Conservation (phyloP, 306 rosid genomes). For the Prunus padus region DNA sequence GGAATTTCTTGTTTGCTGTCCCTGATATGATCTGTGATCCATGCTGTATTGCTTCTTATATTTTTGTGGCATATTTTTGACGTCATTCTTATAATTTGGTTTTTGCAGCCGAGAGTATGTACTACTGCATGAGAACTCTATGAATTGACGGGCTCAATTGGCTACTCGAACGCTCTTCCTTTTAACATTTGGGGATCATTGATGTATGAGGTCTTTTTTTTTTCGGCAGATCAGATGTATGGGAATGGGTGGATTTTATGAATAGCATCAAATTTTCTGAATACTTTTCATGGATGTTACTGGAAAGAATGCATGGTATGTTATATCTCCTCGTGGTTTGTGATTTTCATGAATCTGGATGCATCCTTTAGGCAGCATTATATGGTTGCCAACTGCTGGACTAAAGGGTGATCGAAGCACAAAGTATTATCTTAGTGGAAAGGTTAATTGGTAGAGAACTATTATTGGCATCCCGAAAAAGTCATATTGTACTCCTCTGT, state of each 20-base stretch:
- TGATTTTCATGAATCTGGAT: too few relatives aligned
- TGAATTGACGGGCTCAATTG: constrained; percentile 23
- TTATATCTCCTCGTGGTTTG: too few relatives aligned
- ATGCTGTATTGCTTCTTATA: not conserved
- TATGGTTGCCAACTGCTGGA: not conserved
- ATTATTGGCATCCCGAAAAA: too few relatives aligned
- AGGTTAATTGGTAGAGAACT: too few relatives aligned
- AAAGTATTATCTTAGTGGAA: not conserved
- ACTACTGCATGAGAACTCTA: constrained; percentile 81
- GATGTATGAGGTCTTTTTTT: constrained; percentile 10
- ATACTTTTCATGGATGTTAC: not conserved
- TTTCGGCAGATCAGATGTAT: not conserved
- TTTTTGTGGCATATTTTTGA: not conserved
- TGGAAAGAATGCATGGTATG: not conserved
- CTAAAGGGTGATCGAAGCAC: not conserved
- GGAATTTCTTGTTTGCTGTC: too few relatives aligned
- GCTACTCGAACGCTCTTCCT: not conserved
- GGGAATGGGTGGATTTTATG: not conserved
- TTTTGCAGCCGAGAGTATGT: constrained; percentile 96
- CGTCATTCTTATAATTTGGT: not conserved
- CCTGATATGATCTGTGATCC: not conserved
- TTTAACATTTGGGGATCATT: constrained; percentile 3
- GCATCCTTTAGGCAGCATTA: too few relatives aligned
- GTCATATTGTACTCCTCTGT: too few relatives aligned
- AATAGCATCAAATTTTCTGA: not conserved